Percentiles rank a stretch among this genome's conserved stretches.
Conservation (phyloP, 2,329 filamentous ascomycete genomes). For the Hypoxylon sp. region DNA sequence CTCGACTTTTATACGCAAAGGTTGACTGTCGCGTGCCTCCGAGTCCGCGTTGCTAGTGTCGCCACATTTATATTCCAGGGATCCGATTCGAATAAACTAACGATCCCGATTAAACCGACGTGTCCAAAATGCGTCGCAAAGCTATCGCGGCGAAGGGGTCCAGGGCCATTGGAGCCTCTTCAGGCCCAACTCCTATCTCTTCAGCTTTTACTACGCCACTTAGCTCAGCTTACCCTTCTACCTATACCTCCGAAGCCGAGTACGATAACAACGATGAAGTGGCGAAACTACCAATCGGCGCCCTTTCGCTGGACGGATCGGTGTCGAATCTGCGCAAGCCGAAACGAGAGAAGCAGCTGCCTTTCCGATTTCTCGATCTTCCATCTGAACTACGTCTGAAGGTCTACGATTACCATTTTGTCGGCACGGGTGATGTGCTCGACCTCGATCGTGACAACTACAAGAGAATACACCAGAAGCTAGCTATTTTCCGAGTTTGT, state of each 20-base stretch:
- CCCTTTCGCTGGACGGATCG: conserved; percentile 60
- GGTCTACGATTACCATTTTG: conserved; percentile 77
- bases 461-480: conserved; percentile 70
- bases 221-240: conserved; percentile 58
- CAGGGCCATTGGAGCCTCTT: conserved; percentile 50
- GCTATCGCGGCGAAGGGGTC: conserved; percentile 53
- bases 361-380: conserved; percentile 77
- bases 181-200: conserved; percentile 52
- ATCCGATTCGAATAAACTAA: background rate
- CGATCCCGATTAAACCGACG: conserved; percentile 18
- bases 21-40: conserved; percentile 34
- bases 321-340: conserved; percentile 48
- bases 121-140: conserved; percentile 49
- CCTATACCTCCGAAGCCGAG: conserved; percentile 59
- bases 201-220: conserved; percentile 57
- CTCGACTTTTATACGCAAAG: conserved; percentile 16
- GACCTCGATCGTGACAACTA: conserved; percentile 79
- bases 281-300: conserved; percentile 59
- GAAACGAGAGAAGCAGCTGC: conserved; percentile 57
- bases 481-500: conserved; percentile 74
- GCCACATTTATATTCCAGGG: background rate
- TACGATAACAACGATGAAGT: conserved; percentile 59
- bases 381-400: conserved; percentile 79
- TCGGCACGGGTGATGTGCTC: conserved; percentile 67
- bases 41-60: conserved; percentile 12